phyloP scores from a whole-genome alignment of 2,329 filamentous ascomycete genomes.

The Ilyonectria mors-panacis region DNA sequence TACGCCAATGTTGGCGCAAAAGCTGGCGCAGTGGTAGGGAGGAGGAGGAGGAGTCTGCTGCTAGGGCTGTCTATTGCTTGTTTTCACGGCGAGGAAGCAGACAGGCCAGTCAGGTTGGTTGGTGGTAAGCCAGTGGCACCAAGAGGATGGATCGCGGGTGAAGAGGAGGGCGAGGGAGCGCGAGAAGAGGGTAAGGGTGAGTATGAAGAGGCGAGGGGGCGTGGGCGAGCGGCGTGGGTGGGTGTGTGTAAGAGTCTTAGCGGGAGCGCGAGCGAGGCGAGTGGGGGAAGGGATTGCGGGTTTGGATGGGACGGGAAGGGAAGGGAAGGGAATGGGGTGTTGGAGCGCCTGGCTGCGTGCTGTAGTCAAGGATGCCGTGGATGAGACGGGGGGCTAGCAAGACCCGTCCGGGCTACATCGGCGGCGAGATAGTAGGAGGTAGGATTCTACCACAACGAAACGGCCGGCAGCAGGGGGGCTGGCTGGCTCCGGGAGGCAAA shows the following conservation, averaged over 20 bases:
- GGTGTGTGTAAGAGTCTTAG: conserved; percentile 23
- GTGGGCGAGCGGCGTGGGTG: background rate
- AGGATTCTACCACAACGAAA: conserved; percentile 15
- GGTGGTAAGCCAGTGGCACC: conserved; percentile 26
- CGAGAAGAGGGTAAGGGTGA: conserved; percentile 13
- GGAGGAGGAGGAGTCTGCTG: background rate
- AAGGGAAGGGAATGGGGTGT: background rate
- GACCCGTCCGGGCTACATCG: background rate
- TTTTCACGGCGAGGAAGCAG: conserved; percentile 14
- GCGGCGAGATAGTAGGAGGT: background rate
- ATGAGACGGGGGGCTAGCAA: background rate
- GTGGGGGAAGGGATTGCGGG: conserved; percentile 23
- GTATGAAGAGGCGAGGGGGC: conserved; percentile 13
- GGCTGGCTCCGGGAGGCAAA: background rate
- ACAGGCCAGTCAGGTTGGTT: conserved; percentile 20
- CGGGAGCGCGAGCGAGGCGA: conserved; percentile 21
- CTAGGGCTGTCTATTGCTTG: conserved; percentile 16
- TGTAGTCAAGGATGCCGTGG: background rate
- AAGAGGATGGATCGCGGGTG: conserved; percentile 24
- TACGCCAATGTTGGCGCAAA: background rate
- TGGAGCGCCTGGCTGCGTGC: background rate
- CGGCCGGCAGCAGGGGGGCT: conserved; percentile 7
- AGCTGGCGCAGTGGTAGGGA: conserved; percentile 9
- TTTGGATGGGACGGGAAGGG: conserved; percentile 18
- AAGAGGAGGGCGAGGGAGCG: conserved; percentile 24